These are phyloP conservation scores for Elongisporangium undulatum DNA, from an alignment of 352 stramenopile species.

Conservation along the genomic window DNA sequence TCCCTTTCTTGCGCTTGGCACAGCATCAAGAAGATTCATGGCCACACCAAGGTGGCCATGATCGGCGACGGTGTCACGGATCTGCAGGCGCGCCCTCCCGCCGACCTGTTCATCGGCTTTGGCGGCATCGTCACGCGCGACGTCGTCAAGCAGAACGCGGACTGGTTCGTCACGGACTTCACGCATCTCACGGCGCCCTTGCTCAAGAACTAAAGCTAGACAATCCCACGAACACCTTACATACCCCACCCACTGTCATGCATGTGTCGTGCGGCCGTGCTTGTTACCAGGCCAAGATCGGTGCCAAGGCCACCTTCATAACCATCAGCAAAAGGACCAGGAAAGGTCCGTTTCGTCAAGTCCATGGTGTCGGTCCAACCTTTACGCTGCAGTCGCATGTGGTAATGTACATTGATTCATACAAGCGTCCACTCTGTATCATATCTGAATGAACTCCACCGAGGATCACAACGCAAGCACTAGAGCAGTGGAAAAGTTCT, in stretches of 20 bases:
- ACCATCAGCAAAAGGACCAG: too few species aligned
- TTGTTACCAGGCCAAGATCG: too few species aligned
- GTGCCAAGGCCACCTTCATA: too few species aligned
- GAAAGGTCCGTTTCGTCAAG: too few species aligned
- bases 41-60: constrained; percentile 96
- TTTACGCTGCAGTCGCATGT: too few species aligned
- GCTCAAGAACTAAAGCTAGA: constrained; percentile 14
- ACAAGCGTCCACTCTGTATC: too few species aligned
- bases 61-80: constrained; percentile 99
- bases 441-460: too few species aligned
- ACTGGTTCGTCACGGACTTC: constrained; percentile 98
- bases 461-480: not conserved
- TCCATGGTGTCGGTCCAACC: too few species aligned
- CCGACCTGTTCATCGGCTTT: constrained; percentile 97
- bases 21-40: constrained; percentile 88
- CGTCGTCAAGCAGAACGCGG: constrained; percentile 90
- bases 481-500: not conserved
- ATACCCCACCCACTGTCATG: not conserved
- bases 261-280: too few species aligned
- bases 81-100: constrained; percentile 96
- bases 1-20: constrained; percentile 18
- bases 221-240: not conserved
- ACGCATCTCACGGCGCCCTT: constrained; percentile 63
- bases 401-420: too few species aligned
- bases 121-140: constrained; percentile 94